Evolutionary conservation across 2,329 filamentous ascomycete species (phyloP), one percentile per base, ranked within the genome.

Genomic region (Bipolaris cookei): DNA sequence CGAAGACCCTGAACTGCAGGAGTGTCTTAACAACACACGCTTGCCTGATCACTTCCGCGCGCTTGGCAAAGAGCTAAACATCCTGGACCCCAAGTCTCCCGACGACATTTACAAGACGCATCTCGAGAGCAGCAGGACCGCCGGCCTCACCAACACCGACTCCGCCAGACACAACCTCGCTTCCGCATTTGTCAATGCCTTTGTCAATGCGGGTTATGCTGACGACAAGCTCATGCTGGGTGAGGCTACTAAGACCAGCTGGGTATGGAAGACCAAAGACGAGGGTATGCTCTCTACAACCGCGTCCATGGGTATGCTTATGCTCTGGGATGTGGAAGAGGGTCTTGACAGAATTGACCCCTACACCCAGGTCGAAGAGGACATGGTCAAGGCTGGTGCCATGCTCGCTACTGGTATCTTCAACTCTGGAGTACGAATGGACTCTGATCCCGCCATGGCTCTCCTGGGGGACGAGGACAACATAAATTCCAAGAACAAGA

Each of bases 101-200:
- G 95, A 99, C 75, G 96, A 99, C 71, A 99, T 99, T 70, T 99
- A 99, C 85, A 99, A 99, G 83, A 97, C 92, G 73, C 95, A 99
- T 78, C 85, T 99, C 4, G 95, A 99, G 79, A 98, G 91, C 80
- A 96, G 89, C 69, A 87, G 96, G 60, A 95, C 96, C 51, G 91
- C 92, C 21, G 93, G 92, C 34, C 86, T 97, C 79, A 97, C 94
- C 10, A 97, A 97, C 74, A 87, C 96, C 44, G 95, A 99, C 75
- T 99, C 95, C 8, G 93, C 94, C 28, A 86, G 92, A 68, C 94
- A 99, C 81, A 99, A 99, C 72, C 84, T 99, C 59, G 93, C 95
- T 3, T 95, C 94, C 51, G 92, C 90, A 3, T 98, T 99, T 67
- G 96, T 99, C 63, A 99, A 99, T 72, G 91, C 90, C 0, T 98